A percentile compares a stretch with the other conserved stretches of the same genome.
phyloP scores from a whole-genome alignment of 805 yeast species.

The Zygosaccharomyces rouxii region DNA sequence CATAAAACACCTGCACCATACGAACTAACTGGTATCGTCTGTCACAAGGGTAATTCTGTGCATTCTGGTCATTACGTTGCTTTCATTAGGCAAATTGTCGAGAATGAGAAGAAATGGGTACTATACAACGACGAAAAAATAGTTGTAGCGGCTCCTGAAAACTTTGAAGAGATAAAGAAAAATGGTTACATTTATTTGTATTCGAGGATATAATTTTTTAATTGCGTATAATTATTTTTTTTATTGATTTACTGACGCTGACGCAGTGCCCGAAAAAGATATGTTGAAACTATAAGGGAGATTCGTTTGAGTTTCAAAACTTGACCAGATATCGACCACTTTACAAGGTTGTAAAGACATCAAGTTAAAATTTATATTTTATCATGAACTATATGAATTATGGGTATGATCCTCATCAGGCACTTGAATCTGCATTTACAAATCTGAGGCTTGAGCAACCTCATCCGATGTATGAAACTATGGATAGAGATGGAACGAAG shows the following conservation, averaged over 20 bases:
- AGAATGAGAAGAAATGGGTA: conserved; percentile 54
- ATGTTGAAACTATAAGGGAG: conserved; percentile 1
- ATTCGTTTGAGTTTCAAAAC: conserved; percentile 2
- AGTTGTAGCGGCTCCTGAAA: conserved; percentile 48
- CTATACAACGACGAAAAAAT: conserved; percentile 89
- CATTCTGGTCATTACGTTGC: conserved; percentile 93
- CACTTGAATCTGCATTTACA: conserved; percentile 13
- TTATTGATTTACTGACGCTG: conserved; percentile 6
- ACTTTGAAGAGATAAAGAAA: conserved; percentile 42
- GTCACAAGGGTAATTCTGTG: conserved; percentile 85
- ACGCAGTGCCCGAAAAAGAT: not conserved
- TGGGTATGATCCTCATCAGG: conserved; percentile 14
- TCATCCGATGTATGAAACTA: conserved; percentile 3
- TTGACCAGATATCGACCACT: not conserved
- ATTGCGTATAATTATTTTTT: not conserved
- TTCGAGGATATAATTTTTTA: conserved; percentile 11
- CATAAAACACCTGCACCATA: conserved; percentile 16
- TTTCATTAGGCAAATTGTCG: conserved; percentile 47
- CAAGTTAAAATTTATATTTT: not conserved
- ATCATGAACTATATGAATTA: conserved; percentile 17
- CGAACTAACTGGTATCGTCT: conserved; percentile 59
- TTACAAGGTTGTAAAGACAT: not conserved
- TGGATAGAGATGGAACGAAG: conserved; percentile 5
- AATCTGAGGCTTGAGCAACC: conserved; percentile 7
- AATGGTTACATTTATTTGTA: conserved; percentile 46